phyloP scores from a whole-genome alignment of 2,329 filamentous ascomycete genomes.

The Colletotrichum trifolii region DNA sequence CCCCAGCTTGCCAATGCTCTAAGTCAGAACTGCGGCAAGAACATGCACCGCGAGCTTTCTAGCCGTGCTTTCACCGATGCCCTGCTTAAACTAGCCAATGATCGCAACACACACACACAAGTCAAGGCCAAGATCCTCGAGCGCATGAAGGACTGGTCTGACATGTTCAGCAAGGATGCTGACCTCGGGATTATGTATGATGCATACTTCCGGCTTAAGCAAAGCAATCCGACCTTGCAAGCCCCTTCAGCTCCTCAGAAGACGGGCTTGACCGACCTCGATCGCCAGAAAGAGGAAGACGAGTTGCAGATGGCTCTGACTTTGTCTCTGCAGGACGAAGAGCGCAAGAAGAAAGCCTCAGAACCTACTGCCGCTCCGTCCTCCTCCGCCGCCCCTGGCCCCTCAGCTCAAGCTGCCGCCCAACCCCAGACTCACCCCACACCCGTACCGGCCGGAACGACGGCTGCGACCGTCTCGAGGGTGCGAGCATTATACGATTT shows the following conservation, averaged over 20 bases:
- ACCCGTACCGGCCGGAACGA: conserved; percentile 82
- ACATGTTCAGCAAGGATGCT: conserved; percentile 90
- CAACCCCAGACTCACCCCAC: conserved; percentile 59
- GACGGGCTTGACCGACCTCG: conserved; percentile 87
- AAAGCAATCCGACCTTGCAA: conserved; percentile 86
- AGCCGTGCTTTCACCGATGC: conserved; percentile 95
- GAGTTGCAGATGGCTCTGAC: conserved; percentile 96
- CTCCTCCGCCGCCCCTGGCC: conserved; percentile 44
- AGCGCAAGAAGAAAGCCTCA: conserved; percentile 64
- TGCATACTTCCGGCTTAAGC: conserved; percentile 88
- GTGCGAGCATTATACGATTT: conserved; percentile 96
- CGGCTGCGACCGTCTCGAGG: conserved; percentile 93
- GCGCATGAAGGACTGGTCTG: conserved; percentile 94
- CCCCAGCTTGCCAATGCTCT: conserved; percentile 85
- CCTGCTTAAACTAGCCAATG: conserved; percentile 87
- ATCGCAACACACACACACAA: conserved; percentile 94
- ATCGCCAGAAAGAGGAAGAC: conserved; percentile 95
- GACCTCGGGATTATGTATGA: conserved; percentile 98
- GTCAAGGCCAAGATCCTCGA: conserved; percentile 98
- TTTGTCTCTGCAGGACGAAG: conserved; percentile 91
- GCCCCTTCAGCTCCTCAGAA: conserved; percentile 94
- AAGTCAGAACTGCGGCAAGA: conserved; percentile 89
- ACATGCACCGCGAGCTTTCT: conserved; percentile 89
- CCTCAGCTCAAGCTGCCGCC: conserved; percentile 44
- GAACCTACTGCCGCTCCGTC: conserved; percentile 50